phyloP scores from a whole-genome alignment of 352 stramenopile genomes.

The Globisporangium polare region DNA sequence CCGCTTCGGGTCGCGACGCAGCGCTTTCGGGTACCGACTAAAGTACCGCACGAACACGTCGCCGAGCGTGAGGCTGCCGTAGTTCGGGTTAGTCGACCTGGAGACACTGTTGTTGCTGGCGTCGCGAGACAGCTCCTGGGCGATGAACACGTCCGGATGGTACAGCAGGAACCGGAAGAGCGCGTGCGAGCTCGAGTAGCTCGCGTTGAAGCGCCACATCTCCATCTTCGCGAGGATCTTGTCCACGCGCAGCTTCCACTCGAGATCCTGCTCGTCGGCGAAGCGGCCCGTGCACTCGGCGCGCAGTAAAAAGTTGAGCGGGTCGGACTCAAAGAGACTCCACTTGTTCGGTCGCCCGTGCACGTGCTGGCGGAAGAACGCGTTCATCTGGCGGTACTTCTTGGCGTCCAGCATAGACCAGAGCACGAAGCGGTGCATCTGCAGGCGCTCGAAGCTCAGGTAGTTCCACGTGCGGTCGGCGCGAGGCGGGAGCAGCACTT shows the following conservation, averaged over 20 bases:
- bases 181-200: slow-evolving; percentile 58
- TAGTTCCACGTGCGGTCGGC: slow-evolving; percentile 34
- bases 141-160: slow-evolving; percentile 36
- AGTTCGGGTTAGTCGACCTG: not conserved
- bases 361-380: slow-evolving; percentile 47
- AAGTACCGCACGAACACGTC: slow-evolving; percentile 45
- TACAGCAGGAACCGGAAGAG: slow-evolving; percentile 62
- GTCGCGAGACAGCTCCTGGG: not conserved
- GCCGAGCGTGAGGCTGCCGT: slow-evolving; percentile 14
- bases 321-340: slow-evolving; percentile 49
- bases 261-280: slow-evolving; percentile 27
- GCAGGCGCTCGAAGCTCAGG: slow-evolving; percentile 38
- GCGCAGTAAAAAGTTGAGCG: slow-evolving; percentile 62
- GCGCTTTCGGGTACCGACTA: slow-evolving; percentile 34
- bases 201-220: slow-evolving; percentile 30
- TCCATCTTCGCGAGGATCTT: slow-evolving; percentile 43
- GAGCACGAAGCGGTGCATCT: slow-evolving; percentile 60
- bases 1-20: slow-evolving; percentile 45
- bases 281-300: slow-evolving; percentile 55
- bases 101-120: not conserved
- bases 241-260: slow-evolving; percentile 33
- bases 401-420: slow-evolving; percentile 52
- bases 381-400: slow-evolving; percentile 24
- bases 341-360: slow-evolving; percentile 34
- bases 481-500: slow-evolving; percentile 19